phyloP scores from a whole-genome alignment of 1,139 yeast genomes.

The Taphrina populina region DNA sequence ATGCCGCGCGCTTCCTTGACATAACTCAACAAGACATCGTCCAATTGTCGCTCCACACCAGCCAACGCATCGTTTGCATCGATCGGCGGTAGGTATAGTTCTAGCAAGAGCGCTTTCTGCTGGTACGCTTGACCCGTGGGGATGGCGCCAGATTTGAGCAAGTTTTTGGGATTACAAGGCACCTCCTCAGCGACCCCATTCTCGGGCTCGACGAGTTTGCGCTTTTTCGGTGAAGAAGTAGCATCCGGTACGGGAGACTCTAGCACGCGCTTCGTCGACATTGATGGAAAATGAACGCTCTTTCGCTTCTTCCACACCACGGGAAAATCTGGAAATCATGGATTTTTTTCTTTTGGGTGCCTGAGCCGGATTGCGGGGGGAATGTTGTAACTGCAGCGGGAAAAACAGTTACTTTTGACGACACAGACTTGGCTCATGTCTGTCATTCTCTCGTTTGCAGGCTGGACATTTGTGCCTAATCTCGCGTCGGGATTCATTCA shows the following conservation, averaged over 20 bases:
- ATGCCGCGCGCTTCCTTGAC: conserved; percentile 74
- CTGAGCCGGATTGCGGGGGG: too few relatives aligned
- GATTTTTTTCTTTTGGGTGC: too few relatives aligned
- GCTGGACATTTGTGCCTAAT: conserved; percentile 35
- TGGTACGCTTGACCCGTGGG: conserved; percentile 4
- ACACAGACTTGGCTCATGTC: background rate
- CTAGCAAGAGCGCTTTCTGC: conserved; percentile 1
- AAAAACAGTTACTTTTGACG: too few relatives aligned
- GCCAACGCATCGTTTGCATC: conserved; percentile 29
- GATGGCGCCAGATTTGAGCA: background rate
- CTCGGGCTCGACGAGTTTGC: background rate
- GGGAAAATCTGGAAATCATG: too few relatives aligned
- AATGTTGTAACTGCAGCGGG: too few relatives aligned
- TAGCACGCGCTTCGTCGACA: conserved; percentile 7
- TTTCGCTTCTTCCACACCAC: too few relatives aligned
- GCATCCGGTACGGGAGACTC: conserved; percentile 27
- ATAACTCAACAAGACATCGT: conserved; percentile 83
- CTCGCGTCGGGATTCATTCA: conserved; percentile 31
- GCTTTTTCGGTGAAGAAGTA: conserved; percentile 14
- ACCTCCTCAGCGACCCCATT: background rate
- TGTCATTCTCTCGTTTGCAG: conserved; percentile 19
- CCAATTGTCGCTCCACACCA: conserved; percentile 59
- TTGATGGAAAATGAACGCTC: too few relatives aligned
- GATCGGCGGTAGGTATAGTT: conserved; percentile 34
- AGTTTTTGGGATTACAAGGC: conserved; percentile 13